Base-by-base conservation (phyloP, 2,329 filamentous ascomycete genomes). In the Ceratocystis colombiana region DNA sequence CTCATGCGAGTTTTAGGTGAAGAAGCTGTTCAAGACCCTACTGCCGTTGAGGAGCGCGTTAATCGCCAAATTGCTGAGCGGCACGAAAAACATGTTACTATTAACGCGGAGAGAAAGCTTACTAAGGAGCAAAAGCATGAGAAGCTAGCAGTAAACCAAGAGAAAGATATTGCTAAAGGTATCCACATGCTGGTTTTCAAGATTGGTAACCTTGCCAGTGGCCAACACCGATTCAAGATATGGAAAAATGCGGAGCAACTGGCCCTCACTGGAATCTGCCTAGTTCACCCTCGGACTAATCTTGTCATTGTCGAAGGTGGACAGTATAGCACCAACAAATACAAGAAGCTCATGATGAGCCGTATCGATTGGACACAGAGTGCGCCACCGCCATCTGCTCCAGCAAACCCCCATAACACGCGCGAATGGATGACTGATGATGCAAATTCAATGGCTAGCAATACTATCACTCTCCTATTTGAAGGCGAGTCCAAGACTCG, bases 291-390 rank as follows among this genome's bases (percentile, higher is more conserved):
- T 0, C 88, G 87, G 70, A 87, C 96, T 76, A 95, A 88, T 73
- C 77, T 99, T 2, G 85, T 99, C 17, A 85, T 99, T 69, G 91
- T 96, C 1, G 95, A 99, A 75, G 94, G 93, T 44, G 94, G 94
- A 48, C 80, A 86, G 68, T 87, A 94, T 77, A 88, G 88, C 68
- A 88, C 94, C 73, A 85, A 84, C 64, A 87, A 87, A 69, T 97
- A 93, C 79, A 90, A 88, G 75, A 96, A 96, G 74, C 81, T 99
- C 37, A 92, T 99, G 89, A 80, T 95, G 55, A 87, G 93, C 71
- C 90, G 94, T 61, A 91, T 97, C 72, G 88, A 96, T 75, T 99
- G 95, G 94, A 88, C 88, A 1, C 92, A 97, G 73, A 96, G 96
- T 71, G 82, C 84, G 0, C 85, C 86, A 1, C 87, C 91, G 0